These are phyloP conservation scores for Peronospora belbahrii DNA, from an alignment of 352 stramenopile species.

Conservation along the genomic window DNA sequence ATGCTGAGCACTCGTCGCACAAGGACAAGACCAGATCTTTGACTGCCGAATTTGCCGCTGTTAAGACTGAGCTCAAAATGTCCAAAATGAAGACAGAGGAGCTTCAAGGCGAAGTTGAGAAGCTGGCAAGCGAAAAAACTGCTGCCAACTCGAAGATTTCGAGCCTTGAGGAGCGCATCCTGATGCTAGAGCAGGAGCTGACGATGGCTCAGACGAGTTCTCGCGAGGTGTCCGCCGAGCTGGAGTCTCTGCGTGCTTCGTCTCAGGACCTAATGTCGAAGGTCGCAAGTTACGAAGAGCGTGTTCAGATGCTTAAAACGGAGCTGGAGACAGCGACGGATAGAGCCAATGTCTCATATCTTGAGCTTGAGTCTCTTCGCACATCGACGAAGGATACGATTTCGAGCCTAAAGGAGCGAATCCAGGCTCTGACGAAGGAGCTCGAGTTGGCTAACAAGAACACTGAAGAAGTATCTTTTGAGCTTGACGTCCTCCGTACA, in stretches of 20 bases:
- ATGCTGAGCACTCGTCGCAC: conserved; percentile 24
- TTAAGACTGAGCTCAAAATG: conserved; percentile 17
- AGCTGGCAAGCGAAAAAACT: conserved; percentile 17
- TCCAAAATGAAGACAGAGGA: conserved; percentile 14
- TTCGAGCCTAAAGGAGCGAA: conserved; percentile 11
- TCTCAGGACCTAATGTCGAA: conserved; percentile 14
- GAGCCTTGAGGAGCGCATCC: conserved; percentile 10
- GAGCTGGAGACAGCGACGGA: conserved; percentile 22
- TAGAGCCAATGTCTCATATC: conserved; percentile 2
- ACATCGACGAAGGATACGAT: conserved; percentile 14
- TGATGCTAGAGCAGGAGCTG: conserved; percentile 18
- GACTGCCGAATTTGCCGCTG: conserved; percentile 21
- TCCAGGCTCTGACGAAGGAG: conserved; percentile 25
- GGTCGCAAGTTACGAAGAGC: conserved; percentile 7
- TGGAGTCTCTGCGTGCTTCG: conserved; percentile 13
- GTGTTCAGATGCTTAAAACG: conserved; percentile 24
- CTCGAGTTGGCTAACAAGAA: conserved; percentile 12
- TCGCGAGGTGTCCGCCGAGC: conserved; percentile 2
- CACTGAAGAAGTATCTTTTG: conserved; percentile 3
- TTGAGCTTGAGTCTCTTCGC: conserved; percentile 14
- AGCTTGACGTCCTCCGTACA: conserved; percentile 4
- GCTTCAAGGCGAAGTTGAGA: conserved; percentile 24
- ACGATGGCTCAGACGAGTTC: conserved; percentile 2
- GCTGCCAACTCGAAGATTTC: conserved; percentile 9
- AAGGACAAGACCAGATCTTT: conserved; percentile 26